Base-by-base conservation (phyloP, 306 rosid species). In the Potentilla sterilis region DNA sequence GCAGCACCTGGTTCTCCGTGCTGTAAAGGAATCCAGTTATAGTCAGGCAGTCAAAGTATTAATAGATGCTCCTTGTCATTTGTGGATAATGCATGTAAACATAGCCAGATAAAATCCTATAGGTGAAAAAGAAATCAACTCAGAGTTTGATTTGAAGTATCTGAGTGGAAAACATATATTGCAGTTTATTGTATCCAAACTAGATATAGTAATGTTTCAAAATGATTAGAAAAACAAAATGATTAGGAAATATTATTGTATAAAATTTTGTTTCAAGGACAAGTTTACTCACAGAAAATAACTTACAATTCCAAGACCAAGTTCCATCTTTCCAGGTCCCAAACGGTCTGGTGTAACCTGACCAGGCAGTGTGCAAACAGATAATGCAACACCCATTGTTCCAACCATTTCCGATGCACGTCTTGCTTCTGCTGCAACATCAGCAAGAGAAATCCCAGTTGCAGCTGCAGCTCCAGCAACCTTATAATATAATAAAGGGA, bases 391-490 rank as follows among this genome's bases (percentile, higher is more conserved):
- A 67, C 97, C 97, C 97, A 95, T 89, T 43, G 99, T 95, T 74
- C 99, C 99, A 79, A 95, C 91, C 86, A 84, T 78, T 87, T 95
- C 97, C 70, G 99, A 75, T 62, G 97, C 98, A 55, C 65, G 87
- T 80, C 85, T 92, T 75, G 99, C 97, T 86, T 89, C 98, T 4
- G 90, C 86, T 57, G 97, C 84, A 71, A 95, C 99, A 59, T 84
- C 93, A 74, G 87, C 77, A 37, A 95, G 99, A 32, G 86, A 85
- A 78, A 84, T 87, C 76, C 98, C 98, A 52, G 90, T 88, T 49
- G 96, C 93, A 80, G 99, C 97, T 61, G 97, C 97, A 72, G 97
- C 99, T 69, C 99, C 99, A 57, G 97, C 98, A 80, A 95, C 89
- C 99, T 95, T 75, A 57, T 80, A 11, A 68, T 84, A 70, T 71